Evolutionary conservation across 352 stramenopile species (phyloP), one percentile per base, ranked within the genome.

Genomic region (Phytopythium cucurbitacearum): DNA sequence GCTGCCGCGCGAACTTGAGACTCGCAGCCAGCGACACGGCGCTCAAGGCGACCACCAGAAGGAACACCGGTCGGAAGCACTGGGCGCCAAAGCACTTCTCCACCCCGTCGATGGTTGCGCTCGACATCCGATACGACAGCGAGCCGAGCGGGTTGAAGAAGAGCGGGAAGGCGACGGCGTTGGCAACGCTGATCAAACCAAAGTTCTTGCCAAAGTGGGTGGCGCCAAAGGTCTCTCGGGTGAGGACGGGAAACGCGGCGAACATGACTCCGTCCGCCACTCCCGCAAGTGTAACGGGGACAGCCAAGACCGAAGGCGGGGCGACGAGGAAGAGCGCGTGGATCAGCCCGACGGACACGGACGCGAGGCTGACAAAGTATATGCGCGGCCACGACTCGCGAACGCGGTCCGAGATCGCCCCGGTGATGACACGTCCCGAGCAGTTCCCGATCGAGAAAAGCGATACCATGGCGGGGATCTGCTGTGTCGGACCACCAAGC

Each of bases 181-280:
- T 92, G 35, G 81, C 81, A 44, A 89, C 64, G 44, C 75, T 89
- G 28, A 92, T 82, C 28, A 88, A 51, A 9, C 82, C 79, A 53
- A 86, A 92, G 46, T 92, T 92, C 52, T 89, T 86, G 43, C 82
- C 82, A 50, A 92, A 89, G 51, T 92, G 82, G 1, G 59, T 62
- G 16, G 60, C 56, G 1, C 82, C 82, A 51, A 90, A 92, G 0
- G 77, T 85, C 56, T 92, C 80, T 34, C 80, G 78, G 11, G 63
- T 83, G 41, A 93, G 56, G 13, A 91, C 76, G 6, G 78, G 76
- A 42, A 88, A 91, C 7, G 76, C 65, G 0, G 77, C 71, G 45
- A 89, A 89, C 70, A 93, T 88, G 48, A 87, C 69, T 48, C 80
- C 77, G 46, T 91, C 82, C 8, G 77, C 77, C 16, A 88, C 35